Conservation (phyloP, 192 early-diverging fungal species). For the Coemansia guatemalensis region DNA sequence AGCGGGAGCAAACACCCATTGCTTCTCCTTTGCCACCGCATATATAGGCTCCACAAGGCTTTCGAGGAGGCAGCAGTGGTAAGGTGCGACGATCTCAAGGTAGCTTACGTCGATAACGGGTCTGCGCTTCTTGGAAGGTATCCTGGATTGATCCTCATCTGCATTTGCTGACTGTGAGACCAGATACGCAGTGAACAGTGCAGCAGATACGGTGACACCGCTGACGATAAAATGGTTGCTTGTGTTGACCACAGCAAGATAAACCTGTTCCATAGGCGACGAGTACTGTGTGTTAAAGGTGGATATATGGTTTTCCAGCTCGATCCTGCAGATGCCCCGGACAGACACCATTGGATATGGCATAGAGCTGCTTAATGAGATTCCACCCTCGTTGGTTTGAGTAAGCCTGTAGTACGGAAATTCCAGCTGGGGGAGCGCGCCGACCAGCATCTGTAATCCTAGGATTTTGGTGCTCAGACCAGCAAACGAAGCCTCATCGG, state of each 20-base stretch:
- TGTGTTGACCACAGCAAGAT: constrained; percentile 29
- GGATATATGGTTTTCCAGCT: constrained; percentile 9
- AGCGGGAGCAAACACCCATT: constrained; percentile 16
- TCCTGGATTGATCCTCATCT: constrained; percentile 59
- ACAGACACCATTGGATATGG: constrained; percentile 31
- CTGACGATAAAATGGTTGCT: constrained; percentile 23
- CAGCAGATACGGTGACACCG: constrained; percentile 7
- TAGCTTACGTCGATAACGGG: constrained; percentile 76
- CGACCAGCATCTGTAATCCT: constrained; percentile 78
- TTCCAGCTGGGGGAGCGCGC: constrained; percentile 73
- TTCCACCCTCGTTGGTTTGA: neutral
- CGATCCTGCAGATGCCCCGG: constrained; percentile 10
- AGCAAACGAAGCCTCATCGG: constrained; percentile 77
- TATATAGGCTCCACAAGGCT: neutral
- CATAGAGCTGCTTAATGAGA: neutral
- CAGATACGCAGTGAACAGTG: constrained; percentile 10
- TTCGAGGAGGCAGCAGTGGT: constrained; percentile 49
- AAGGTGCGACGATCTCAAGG: constrained; percentile 83
- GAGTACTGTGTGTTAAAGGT: constrained; percentile 17
- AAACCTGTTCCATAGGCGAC: constrained; percentile 3
- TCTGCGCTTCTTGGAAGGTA: constrained; percentile 78
- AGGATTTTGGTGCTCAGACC: constrained; percentile 76
- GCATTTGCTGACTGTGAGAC: constrained; percentile 7
- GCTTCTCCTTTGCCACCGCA: constrained; percentile 15
- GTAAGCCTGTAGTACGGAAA: constrained; percentile 15